These are phyloP conservation scores for Sporothrix protearum DNA, from an alignment of 2,329 filamentous ascomycete species.

Conservation along the genomic window DNA sequence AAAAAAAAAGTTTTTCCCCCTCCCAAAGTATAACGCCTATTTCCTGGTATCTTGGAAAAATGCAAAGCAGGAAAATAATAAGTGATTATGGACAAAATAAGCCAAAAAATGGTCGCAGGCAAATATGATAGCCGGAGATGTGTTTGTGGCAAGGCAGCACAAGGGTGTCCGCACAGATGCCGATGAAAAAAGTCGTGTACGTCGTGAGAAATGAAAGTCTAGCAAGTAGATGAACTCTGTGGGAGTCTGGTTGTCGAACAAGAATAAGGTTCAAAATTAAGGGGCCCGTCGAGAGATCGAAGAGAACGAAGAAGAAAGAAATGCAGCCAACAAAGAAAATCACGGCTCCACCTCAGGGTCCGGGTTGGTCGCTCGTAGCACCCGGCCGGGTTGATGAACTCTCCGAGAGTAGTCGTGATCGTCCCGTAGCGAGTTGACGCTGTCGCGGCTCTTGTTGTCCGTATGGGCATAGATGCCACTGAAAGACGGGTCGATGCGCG, in stretches of 20 bases:
- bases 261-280: not conserved
- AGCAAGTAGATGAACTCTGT: not conserved
- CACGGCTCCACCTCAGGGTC: slow-evolving; percentile 43
- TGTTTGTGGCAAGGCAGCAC: slow-evolving; percentile 22
- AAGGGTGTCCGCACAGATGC: not conserved
- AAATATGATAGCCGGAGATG: slow-evolving; percentile 19
- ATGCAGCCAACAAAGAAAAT: not conserved
- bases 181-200: slow-evolving; percentile 35
- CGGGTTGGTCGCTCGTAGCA: slow-evolving; percentile 61
- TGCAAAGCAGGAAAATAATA: slow-evolving; percentile 34
- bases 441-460: slow-evolving; percentile 58
- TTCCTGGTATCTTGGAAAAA: slow-evolving; percentile 44
- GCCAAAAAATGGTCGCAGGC: slow-evolving; percentile 25
- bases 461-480: slow-evolving; percentile 53
- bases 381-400: slow-evolving; percentile 51
- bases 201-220: slow-evolving; percentile 31
- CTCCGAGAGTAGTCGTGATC: slow-evolving; percentile 63
- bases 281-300: not conserved
- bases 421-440: slow-evolving; percentile 60
- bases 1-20: not conserved
- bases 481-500: slow-evolving; percentile 60
- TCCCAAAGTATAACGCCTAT: slow-evolving; percentile 38
- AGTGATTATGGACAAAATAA: slow-evolving; percentile 27
- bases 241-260: slow-evolving; percentile 2
- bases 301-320: slow-evolving; percentile 14